Conservation (phyloP, 139 green algal genomes). For the Micractinium sp. region DNA sequence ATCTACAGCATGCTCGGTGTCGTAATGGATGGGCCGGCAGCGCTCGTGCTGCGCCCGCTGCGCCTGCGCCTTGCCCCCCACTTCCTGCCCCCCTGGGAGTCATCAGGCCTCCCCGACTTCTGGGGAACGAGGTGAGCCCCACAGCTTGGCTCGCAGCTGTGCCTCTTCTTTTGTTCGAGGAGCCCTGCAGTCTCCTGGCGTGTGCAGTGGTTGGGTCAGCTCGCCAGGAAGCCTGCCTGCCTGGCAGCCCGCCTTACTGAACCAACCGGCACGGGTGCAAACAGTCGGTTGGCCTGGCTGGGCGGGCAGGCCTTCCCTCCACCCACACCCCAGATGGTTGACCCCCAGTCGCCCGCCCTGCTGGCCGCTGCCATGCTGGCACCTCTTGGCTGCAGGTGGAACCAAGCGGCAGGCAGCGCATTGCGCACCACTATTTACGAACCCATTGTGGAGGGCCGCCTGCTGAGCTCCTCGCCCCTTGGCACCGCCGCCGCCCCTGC, state of each 20-base stretch:
- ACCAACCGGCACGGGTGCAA: no score
- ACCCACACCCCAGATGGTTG: no score
- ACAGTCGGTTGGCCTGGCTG: no score
- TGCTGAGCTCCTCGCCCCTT: not conserved
- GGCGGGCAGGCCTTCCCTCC: no score
- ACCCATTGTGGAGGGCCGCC: not conserved
- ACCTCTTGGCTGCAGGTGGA: slow-evolving; percentile 7
- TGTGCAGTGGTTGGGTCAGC: no score
- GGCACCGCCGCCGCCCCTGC: not conserved
- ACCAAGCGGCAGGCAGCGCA: slow-evolving; percentile 10
- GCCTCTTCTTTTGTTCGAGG: not conserved
- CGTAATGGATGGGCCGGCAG: slow-evolving; percentile 22
- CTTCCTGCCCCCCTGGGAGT: slow-evolving; percentile 18
- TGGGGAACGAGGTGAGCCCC: not conserved
- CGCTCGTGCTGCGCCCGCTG: slow-evolving; percentile 27
- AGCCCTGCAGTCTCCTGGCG: no score
- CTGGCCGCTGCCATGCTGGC: no score
- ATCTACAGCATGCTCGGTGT: slow-evolving; percentile 29
- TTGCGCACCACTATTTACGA: slow-evolving; percentile 27
- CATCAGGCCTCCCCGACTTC: not conserved
- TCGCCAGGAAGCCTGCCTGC: no score
- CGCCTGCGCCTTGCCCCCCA: slow-evolving; percentile 7
- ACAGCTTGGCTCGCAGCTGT: not conserved
- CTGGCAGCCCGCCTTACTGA: no score
- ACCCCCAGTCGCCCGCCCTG: no score